Base-by-base conservation (phyloP, 345 rosid species). In the Salix koriyanagi region DNA sequence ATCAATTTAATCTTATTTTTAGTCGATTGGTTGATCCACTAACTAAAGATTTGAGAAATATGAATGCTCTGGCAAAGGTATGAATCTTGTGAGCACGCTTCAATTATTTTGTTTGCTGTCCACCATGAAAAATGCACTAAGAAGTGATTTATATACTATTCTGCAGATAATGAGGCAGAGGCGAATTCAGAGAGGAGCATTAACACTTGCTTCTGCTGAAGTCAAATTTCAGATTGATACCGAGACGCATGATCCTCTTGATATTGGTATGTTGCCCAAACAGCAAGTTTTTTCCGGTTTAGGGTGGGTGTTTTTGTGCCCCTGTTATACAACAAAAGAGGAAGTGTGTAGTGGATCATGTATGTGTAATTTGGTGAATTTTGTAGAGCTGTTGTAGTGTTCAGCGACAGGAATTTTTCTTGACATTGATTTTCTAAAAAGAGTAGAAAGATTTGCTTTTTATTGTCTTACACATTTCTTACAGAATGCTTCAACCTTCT, bases 181-280 rank as follows among this genome's bases (percentile, higher is more conserved):
- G 79, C 94, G 99, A 77, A 89, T 92, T 30, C 90, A 91, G 65
- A 92, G 94, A 85, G 99, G 99, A 89, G 99, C 97, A 68, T 73
- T 96, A 77, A 93, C 97, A 83, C 98, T 96, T 85, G 99, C 99
- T 79, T 96, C 98, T 75, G 97, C 98, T 16, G 97, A 96, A 86
- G 98, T 96, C 76, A 96, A 93, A 86, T 93, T 93, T 87, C 95
- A 93, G 87, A 93, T 96, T 77, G 98, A 96, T 86, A 93, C 99
- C 0, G 99, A 96, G 88, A 93, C 97, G 83, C 99, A 93, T 82
- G 99, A 96, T 80, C 99, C 99, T 77, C 97, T 96, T 72, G 98
- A 93, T 81, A 89, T 96, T 71, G 99, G 98, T 96, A 84, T 70
- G 88, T 80, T 73, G 65, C 75, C 66, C 60, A 56, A 72, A 50